These are phyloP conservation scores for Leonotis leonurus DNA, from an alignment of 257 asterid species.

Conservation along the genomic window DNA sequence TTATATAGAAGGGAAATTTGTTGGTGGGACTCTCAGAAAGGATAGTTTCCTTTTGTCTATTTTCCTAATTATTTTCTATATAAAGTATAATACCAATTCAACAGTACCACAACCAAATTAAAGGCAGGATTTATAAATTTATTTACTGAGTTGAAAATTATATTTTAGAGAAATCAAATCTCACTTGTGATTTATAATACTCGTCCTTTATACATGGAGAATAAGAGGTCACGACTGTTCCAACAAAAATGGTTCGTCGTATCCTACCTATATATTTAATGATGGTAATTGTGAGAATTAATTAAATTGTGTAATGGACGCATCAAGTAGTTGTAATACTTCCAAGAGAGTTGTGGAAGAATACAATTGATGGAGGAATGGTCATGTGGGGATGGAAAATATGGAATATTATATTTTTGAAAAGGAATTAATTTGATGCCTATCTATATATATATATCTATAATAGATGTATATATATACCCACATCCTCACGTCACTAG, in stretches of 20 bases:
- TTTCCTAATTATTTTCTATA: no score
- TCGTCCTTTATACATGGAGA: neutral
- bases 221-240: neutral
- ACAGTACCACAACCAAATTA: neutral
- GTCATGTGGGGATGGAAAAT: constrained; percentile 15
- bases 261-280: neutral
- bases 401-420: neutral
- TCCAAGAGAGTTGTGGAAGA: constrained; percentile 4
- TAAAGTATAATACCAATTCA: no score
- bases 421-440: neutral
- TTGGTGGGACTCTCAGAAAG: neutral
- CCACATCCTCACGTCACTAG: neutral
- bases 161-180: neutral
- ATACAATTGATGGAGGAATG: constrained; percentile 5
- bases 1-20: neutral
- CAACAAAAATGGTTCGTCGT: neutral
- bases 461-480: neutral
- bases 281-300: neutral
- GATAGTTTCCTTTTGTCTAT: no score
- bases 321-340: constrained; percentile 8
- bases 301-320: neutral
- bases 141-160: neutral
- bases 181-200: neutral
- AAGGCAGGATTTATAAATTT: neutral
- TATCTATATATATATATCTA: neutral